These are phyloP conservation scores for Hypoxylon sp. DNA, from an alignment of 2,329 filamentous ascomycete species.

Conservation along the genomic window DNA sequence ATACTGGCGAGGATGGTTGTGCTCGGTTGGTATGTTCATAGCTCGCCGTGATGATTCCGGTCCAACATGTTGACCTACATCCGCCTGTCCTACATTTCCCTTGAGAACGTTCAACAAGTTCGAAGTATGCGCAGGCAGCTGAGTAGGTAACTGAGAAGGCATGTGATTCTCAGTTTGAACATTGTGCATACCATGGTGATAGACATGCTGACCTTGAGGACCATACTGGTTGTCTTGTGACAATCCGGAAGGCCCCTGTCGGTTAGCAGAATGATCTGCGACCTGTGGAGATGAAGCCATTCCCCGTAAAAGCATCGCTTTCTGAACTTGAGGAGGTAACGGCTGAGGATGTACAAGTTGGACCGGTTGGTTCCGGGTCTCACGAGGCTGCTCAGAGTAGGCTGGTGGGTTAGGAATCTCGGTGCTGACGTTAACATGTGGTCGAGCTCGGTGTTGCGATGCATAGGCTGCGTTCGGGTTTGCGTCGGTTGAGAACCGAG, in stretches of 20 bases:
- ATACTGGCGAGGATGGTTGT: constrained; percentile 38
- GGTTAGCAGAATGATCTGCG: constrained; percentile 47
- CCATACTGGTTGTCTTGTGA: constrained; percentile 46
- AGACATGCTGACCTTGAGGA: constrained; percentile 36
- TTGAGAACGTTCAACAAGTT: constrained; percentile 61
- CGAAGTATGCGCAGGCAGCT: constrained; percentile 50
- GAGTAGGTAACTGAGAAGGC: constrained; percentile 46
- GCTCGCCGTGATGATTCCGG: constrained; percentile 31
- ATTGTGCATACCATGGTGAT: constrained; percentile 37
- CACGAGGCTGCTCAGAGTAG: constrained; percentile 46
- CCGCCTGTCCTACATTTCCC: constrained; percentile 50
- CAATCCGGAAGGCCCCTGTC: constrained; percentile 31
- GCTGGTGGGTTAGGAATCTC: constrained; percentile 42
- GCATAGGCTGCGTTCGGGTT: constrained; percentile 41
- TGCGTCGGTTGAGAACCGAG: constrained; percentile 63
- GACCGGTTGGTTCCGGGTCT: constrained; percentile 53
- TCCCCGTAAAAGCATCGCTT: constrained; percentile 64
- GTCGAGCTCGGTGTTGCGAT: constrained; percentile 49
- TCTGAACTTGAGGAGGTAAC: constrained; percentile 69
- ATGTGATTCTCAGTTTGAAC: constrained; percentile 27
- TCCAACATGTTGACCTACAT: constrained; percentile 31
- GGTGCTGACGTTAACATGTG: constrained; percentile 48
- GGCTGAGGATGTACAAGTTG: constrained; percentile 65
- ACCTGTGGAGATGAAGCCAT: constrained; percentile 56
- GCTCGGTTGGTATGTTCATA: constrained; percentile 21